Base-by-base conservation (phyloP, 805 yeast species). In the Zygosaccharomyces bailii region DNA sequence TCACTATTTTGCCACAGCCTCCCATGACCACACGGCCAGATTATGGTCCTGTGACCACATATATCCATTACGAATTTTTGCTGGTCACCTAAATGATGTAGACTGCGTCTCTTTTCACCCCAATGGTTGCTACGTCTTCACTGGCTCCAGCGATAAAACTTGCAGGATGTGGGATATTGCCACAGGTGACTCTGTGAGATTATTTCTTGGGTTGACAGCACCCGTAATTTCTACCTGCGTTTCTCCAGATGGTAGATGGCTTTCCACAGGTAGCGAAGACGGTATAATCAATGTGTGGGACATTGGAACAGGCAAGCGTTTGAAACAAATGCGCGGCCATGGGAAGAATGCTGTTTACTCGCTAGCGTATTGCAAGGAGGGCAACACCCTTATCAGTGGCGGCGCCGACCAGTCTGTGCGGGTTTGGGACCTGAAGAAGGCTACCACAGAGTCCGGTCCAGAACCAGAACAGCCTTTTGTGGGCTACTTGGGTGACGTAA, bases 21-120 rank as follows among this genome's bases (percentile, higher is more conserved):
- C 96, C 2, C 96, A 90, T 61, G 99, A 93, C 62, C 97, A 90
- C 64, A 93, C 99, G 0, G 98, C 98, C 1, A 76, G 98, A 50
- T 72, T 93, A 45, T 93, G 99, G 99, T 89, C 96, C 19, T 88
- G 96, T 55, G 99, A 93, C 64, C 99, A 93, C 66, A 90, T 93
- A 35, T 90, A 91, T 62, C 98, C 99, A 29, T 72, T 93, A 56
- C 75, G 99, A 54, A 86, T 93, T 19, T 91, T 93, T 71, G 98
- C 98, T 0, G 99, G 99, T 0, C 99, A 93, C 67, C 76, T 90
- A 57, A 86, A 88, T 58, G 99, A 93, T 69, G 98, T 93, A 30
- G 98, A 93, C 61, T 82, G 91, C 54, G 95, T 91, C 29, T 82
- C 82, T 39, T 93, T 91, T 76, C 99, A 93, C 68, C 98, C 99